These are phyloP conservation scores for Tricholoma hemisulphureum DNA, from an alignment of 768 basidiomycete species.

Conservation along the genomic window DNA sequence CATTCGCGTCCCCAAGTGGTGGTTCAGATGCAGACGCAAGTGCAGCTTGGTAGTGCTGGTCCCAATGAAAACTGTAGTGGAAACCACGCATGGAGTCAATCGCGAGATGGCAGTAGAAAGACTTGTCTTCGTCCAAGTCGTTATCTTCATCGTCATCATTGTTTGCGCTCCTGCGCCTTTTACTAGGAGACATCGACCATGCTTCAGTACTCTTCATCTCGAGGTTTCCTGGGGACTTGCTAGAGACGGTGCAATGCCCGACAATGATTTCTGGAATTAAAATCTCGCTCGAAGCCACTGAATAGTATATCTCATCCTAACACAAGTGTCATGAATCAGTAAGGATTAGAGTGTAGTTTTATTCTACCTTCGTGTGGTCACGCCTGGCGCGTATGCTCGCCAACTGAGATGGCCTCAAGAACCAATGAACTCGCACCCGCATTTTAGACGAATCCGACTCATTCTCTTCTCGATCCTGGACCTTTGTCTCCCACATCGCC, in stretches of 20 bases:
- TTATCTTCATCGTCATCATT: conserved; percentile 19
- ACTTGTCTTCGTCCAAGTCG: conserved; percentile 22
- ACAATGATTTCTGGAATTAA: conserved; percentile 52
- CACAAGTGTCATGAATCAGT: neutral
- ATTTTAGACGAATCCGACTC: conserved; percentile 40
- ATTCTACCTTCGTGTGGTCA: conserved; percentile 55
- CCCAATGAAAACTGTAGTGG: conserved; percentile 65
- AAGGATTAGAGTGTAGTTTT: neutral
- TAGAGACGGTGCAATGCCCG: conserved; percentile 49
- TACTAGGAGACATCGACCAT: conserved; percentile 7
- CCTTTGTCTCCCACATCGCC: conserved; percentile 61
- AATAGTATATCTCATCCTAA: conserved; percentile 78
- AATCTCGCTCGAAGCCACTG: conserved; percentile 46
- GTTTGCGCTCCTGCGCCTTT: conserved; percentile 8
- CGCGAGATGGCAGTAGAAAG: conserved; percentile 59
- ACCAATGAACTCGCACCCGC: conserved; percentile 73
- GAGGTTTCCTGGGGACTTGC: conserved; percentile 17
- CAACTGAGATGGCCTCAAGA: conserved; percentile 63
- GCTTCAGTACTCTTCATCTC: conserved; percentile 8
- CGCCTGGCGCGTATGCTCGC: conserved; percentile 59
- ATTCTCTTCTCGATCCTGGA: conserved; percentile 21
- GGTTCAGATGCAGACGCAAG: conserved; percentile 32
- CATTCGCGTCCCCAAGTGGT: conserved; percentile 20
- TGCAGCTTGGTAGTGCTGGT: conserved; percentile 41
- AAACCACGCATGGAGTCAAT: conserved; percentile 57